A percentile compares a stretch with the other conserved stretches of the same genome.
Conservation (phyloP, 257 asterid genomes). For the Solanum chmielewskii region DNA sequence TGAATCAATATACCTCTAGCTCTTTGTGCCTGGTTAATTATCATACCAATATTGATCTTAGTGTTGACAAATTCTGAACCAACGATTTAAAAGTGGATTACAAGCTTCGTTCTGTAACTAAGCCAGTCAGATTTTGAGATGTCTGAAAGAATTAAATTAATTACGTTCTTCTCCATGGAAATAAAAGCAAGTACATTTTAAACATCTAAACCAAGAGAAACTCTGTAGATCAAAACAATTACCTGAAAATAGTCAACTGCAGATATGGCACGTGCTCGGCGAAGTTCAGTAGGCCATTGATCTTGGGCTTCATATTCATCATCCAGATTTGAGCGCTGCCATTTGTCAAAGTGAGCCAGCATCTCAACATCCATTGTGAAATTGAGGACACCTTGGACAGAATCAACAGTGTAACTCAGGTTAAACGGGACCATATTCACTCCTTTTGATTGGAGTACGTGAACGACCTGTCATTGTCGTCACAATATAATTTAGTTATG, state of each 20-base stretch:
- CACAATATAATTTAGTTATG: neutral
- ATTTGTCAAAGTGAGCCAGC: conserved; percentile 90
- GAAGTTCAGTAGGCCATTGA: conserved; percentile 94
- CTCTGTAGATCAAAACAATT: neutral
- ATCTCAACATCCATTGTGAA: conserved; percentile 92
- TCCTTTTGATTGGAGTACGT: conserved; percentile 57
- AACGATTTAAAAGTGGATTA: neutral
- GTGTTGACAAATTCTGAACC: neutral
- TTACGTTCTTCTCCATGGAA: neutral
- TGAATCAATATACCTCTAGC: conserved; percentile 69
- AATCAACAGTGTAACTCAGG: conserved; percentile 70
- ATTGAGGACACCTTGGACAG: conserved; percentile 88
- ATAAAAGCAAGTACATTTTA: neutral
- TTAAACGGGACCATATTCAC: conserved; percentile 74
- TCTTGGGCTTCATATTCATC: conserved; percentile 89
- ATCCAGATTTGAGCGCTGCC: conserved; percentile 76
- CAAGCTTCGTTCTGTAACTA: neutral
- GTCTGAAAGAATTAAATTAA: neutral
- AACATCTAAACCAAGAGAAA: neutral
- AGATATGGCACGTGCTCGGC: conserved; percentile 79
- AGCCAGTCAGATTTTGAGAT: neutral
- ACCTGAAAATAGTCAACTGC: conserved; percentile 93
- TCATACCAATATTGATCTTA: neutral
- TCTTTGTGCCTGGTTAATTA: conserved; percentile 58
- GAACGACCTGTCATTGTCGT: conserved; percentile 38